Evolutionary conservation across 176 grass and related monocot genomes (phyloP), one percentile per base, ranked within the genome.

Genomic region (Areca catechu): DNA sequence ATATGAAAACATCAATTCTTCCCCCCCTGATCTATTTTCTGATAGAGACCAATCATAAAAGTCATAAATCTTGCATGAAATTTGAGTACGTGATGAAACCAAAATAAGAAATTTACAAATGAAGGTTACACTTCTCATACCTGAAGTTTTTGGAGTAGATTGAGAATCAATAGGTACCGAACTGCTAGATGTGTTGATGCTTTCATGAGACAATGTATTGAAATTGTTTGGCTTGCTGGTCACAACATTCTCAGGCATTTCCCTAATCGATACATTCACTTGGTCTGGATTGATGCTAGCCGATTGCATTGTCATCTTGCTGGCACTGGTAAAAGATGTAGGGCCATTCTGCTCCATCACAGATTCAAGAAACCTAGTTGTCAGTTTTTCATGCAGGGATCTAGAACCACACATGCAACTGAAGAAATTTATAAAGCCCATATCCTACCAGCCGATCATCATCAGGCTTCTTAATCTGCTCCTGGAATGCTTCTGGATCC

Each of bases 401-500:
- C 34, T 43, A 43, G 34, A 43, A 1, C 34, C 34, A 43, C 34
- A 10, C 34, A 43, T 43, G 34, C 34, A 43, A 12, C 34, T 43
- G 9, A 43, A 43, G 34, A 12, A 43, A 43, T 43, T 43, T 43
- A 67, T 53, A 34, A 72, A 57, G 58, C 49, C 19, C 52, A 53
- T 50, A 61, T 19, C 75, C 71, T 86, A 95, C 89, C 80, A 71
- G 54, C 66, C 53, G 70, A 58, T 81, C 74, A 78, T 90, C 79
- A 76, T 77, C 85, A 65, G 73, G 65, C 52, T 87, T 87, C 50
- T 84, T 82, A 55, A 76, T 53, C 70, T 83, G 65, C 62, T 88
- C 92, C 71, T 90, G 77, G 63, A 97, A 79, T 73, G 71, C 72
- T 88, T 88, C 90, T 20, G 92, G 70, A 34, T 96, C 80, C 92